These are phyloP conservation scores for Termitomyces sp. DNA, from an alignment of 768 basidiomycete genomes.

Conservation along the genomic window DNA sequence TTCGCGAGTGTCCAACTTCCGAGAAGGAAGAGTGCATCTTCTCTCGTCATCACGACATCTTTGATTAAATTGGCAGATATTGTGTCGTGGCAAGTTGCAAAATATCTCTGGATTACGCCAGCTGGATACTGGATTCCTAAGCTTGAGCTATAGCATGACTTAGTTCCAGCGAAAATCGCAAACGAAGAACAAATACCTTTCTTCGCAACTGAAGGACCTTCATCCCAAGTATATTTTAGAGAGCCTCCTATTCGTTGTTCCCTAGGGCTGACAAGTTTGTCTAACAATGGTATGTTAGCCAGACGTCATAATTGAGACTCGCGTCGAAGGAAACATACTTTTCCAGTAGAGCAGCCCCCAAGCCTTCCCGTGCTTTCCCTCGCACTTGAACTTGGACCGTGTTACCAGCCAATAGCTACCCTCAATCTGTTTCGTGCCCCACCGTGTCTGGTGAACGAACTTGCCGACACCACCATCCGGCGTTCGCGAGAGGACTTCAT, in stretches of 20 bases:
- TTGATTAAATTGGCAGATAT: not conserved
- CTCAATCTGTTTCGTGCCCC: conserved; percentile 64
- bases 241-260: conserved; percentile 69
- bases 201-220: conserved; percentile 47
- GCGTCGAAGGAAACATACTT: conserved; percentile 45
- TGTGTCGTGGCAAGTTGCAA: not conserved
- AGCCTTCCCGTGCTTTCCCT: conserved; percentile 75
- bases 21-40: not conserved
- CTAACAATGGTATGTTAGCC: conserved; percentile 34
- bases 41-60: not conserved
- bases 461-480: conserved; percentile 68
- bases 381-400: conserved; percentile 64
- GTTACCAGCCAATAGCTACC: conserved; percentile 79
- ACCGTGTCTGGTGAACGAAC: conserved; percentile 70
- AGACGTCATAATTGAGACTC: conserved; percentile 2
- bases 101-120: too few relatives aligned
- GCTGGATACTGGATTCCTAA: not conserved
- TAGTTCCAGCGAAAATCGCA: not conserved
- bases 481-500: conserved; percentile 67
- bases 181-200: conserved; percentile 9
- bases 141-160: not conserved
- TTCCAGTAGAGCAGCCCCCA: conserved; percentile 83
- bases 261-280: conserved; percentile 54
- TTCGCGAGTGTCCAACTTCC: not conserved
- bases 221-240: conserved; percentile 73